Conservation (phyloP, 1,139 yeast genomes). For the Candida labiduridarum region DNA sequence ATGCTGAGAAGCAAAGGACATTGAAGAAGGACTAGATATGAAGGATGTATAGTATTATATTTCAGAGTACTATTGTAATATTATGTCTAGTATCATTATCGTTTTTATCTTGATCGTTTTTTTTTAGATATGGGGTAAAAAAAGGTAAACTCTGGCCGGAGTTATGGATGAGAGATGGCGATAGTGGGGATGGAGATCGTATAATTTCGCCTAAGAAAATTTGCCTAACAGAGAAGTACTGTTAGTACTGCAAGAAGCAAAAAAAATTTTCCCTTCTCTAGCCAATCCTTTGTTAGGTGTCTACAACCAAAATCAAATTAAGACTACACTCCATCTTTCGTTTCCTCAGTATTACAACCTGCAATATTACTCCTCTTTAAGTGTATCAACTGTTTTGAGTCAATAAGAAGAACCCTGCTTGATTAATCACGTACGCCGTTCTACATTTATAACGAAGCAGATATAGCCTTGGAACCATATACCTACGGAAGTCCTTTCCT, state of each 20-base stretch:
- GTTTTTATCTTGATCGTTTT: not conserved
- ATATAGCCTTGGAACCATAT: not conserved
- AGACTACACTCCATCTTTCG: not conserved
- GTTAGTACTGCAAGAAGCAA: not conserved
- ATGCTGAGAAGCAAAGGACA: constrained; percentile 93
- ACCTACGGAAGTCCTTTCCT: not conserved
- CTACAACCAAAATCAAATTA: not conserved
- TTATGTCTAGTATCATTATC: not conserved
- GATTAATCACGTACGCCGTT: too few relatives aligned
- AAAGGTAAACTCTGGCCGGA: not conserved
- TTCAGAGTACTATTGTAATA: not conserved
- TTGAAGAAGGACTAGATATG: constrained; percentile 55
- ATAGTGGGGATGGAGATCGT: too few relatives aligned
- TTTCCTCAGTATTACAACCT: not conserved
- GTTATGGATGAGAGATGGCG: too few relatives aligned
- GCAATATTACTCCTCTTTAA: too few relatives aligned
- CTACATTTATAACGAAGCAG: too few relatives aligned
- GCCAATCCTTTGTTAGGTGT: constrained; percentile 3
- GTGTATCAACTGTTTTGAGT: too few relatives aligned
- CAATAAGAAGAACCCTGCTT: too few relatives aligned
- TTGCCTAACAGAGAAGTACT: not conserved
- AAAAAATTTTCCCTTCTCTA: not conserved
- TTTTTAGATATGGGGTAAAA: not conserved
- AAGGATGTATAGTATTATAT: not conserved
- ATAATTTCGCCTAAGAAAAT: not conserved